Percentiles rank a stretch among this genome's conserved stretches.
phyloP scores from a whole-genome alignment of 805 yeast species.

The Blastobotrys chiropterorum region DNA sequence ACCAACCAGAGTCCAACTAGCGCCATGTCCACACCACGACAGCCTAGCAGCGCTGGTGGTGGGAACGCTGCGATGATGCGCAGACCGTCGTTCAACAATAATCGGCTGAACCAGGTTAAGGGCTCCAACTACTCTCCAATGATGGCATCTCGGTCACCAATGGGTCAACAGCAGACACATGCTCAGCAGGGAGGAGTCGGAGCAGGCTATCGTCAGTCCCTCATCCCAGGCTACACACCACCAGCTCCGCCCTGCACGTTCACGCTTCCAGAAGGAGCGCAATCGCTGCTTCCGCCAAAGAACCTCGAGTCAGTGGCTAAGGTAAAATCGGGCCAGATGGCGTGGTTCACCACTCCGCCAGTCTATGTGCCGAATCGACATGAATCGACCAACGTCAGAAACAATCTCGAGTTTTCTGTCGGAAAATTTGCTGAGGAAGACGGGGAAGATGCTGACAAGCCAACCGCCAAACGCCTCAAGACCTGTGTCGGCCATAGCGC shows the following conservation, averaged over 20 bases:
- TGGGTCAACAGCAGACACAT: slow-evolving; percentile 5
- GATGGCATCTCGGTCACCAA: background rate
- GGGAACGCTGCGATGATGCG: background rate
- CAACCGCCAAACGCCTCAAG: background rate
- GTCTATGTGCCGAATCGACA: slow-evolving; percentile 17
- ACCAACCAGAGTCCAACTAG: background rate
- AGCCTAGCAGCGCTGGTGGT: background rate
- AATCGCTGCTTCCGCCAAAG: slow-evolving; percentile 15
- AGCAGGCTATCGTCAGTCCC: slow-evolving; percentile 5
- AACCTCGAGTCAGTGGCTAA: slow-evolving; percentile 19
- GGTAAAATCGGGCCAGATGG: slow-evolving; percentile 15
- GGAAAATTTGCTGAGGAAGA: slow-evolving; percentile 3
- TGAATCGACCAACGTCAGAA: slow-evolving; percentile 10
- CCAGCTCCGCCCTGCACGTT: slow-evolving; percentile 31
- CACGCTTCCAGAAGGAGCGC: slow-evolving; percentile 28
- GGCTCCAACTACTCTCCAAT: background rate
- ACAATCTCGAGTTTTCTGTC: slow-evolving; percentile 22
- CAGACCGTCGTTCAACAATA: background rate
- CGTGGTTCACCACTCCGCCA: slow-evolving; percentile 27
- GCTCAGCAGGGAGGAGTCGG: slow-evolving; percentile 4
- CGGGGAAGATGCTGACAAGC: slow-evolving; percentile 5
- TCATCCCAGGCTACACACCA: slow-evolving; percentile 20
- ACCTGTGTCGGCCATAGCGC: slow-evolving; percentile 56
- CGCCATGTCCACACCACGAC: slow-evolving; percentile 1
- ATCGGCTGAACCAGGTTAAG: background rate